phyloP scores from a whole-genome alignment of 108 stramenopile genomes.

The Pelagomonas calceolata region DNA sequence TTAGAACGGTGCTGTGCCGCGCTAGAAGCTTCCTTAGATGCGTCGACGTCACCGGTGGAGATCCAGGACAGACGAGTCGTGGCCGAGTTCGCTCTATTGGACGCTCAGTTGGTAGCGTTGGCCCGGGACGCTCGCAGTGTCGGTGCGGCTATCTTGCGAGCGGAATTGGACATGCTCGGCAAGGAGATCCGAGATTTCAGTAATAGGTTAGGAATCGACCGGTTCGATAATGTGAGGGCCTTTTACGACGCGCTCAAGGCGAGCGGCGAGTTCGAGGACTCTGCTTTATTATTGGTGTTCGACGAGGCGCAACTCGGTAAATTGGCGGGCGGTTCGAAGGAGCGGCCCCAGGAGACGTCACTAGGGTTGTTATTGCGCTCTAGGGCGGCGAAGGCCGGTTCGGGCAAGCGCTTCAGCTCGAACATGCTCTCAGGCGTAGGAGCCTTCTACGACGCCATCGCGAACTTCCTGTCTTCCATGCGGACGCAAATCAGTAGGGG shows the following conservation, averaged over 20 bases:
- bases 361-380: conserved; percentile 52
- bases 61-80: conserved; percentile 83
- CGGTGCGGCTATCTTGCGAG: background rate
- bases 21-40: conserved; percentile 59
- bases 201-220: background rate
- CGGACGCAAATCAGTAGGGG: conserved; percentile 53
- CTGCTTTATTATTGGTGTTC: conserved; percentile 63
- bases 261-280: conserved; percentile 47
- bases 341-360: conserved; percentile 59
- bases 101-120: conserved; percentile 70
- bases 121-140: conserved; percentile 45
- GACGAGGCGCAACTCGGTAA: conserved; percentile 65
- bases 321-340: conserved; percentile 63
- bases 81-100: conserved; percentile 87
- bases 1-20: background rate
- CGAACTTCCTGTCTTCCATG: conserved; percentile 8
- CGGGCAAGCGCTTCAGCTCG: background rate
- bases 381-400: background rate
- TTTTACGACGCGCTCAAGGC: background rate
- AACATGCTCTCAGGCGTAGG: background rate
- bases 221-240: background rate
- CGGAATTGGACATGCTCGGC: background rate
- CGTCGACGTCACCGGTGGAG: conserved; percentile 57
- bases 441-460: background rate
- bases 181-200: background rate